Conservation (phyloP, 1,139 yeast genomes). For the Fermentozyma sake region DNA sequence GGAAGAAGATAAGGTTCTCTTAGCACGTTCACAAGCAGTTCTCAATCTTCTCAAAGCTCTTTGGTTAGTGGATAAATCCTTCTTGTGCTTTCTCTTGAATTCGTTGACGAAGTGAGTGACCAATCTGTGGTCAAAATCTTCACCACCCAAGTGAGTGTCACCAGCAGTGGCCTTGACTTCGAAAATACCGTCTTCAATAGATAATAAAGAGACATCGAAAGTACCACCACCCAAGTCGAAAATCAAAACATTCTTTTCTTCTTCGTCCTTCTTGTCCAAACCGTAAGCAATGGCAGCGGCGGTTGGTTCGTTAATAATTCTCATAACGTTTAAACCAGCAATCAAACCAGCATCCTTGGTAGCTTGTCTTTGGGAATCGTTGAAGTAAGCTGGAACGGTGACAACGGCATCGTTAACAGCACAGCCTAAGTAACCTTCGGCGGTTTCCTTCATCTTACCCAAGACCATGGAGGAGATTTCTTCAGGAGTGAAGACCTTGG, state of each 20-base stretch:
- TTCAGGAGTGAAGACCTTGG: slow-evolving; percentile 60
- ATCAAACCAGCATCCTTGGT: slow-evolving; percentile 61
- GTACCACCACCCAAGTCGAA: slow-evolving; percentile 99
- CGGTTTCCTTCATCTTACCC: slow-evolving; percentile 63
- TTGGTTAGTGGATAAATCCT: slow-evolving; percentile 34
- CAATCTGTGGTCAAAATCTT: slow-evolving; percentile 50
- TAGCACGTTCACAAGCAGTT: slow-evolving; percentile 40
- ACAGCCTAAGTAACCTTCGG: slow-evolving; percentile 60
- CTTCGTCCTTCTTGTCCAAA: slow-evolving; percentile 64
- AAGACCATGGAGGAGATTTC: slow-evolving; percentile 67
- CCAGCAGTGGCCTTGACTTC: slow-evolving; percentile 98
- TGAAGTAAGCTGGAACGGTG: slow-evolving; percentile 64
- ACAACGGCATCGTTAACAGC: slow-evolving; percentile 70
- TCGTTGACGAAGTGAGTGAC: slow-evolving; percentile 35
- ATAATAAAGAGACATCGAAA: slow-evolving; percentile 89
- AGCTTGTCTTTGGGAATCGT: slow-evolving; percentile 62
- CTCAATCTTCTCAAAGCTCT: slow-evolving; percentile 39
- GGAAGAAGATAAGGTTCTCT: slow-evolving; percentile 38
- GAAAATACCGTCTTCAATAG: slow-evolving; percentile 93
- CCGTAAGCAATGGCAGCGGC: slow-evolving; percentile 65
- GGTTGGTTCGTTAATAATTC: slow-evolving; percentile 60
- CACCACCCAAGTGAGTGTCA: slow-evolving; percentile 99
- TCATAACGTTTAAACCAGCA: slow-evolving; percentile 56
- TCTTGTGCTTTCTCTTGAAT: slow-evolving; percentile 38
- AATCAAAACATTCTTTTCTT: slow-evolving; percentile 78